phyloP scores from a whole-genome alignment of 768 basidiomycete species.

The Leccinum barrowsii region DNA sequence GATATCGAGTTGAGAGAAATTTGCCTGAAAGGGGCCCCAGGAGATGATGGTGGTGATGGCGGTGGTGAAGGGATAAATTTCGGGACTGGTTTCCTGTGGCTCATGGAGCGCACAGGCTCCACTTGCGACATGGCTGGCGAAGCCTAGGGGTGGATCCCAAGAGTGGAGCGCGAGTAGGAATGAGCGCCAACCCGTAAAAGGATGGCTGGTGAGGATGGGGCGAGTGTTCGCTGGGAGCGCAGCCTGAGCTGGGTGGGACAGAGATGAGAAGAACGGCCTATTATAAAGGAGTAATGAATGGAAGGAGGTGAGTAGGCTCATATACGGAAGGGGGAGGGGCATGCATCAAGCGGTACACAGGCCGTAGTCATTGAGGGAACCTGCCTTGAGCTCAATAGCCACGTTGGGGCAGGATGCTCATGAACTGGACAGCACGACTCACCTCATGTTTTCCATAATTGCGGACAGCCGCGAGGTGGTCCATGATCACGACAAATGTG shows the following conservation, averaged over 20 bases:
- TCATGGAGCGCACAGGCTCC: conserved; percentile 41
- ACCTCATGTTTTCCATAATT: conserved; percentile 38
- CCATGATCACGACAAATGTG: conserved; percentile 32
- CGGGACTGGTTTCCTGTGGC: conserved; percentile 71
- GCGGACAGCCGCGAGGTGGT: conserved; percentile 32
- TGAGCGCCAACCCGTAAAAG: conserved; percentile 9
- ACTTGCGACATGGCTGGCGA: conserved; percentile 23
- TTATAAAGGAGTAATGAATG: conserved; percentile 30
- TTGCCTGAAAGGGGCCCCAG: conserved; percentile 32
- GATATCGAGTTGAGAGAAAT: conserved; percentile 29
- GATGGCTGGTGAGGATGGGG: conserved; percentile 13
- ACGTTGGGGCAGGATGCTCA: conserved; percentile 33
- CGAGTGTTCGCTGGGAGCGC: conserved; percentile 17
- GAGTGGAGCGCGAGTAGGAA: conserved; percentile 3
- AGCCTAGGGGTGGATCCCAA: conserved; percentile 5
- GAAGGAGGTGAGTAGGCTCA: conserved; percentile 25
- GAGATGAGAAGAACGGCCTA: conserved; percentile 27
- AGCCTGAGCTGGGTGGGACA: conserved; percentile 19
- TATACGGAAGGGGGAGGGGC: conserved; percentile 27
- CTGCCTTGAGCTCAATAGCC: conserved; percentile 34
- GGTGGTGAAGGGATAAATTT: conserved; percentile 64
- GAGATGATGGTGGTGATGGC: conserved; percentile 34
- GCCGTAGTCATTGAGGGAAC: conserved; percentile 30
- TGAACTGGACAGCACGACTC: conserved; percentile 31
- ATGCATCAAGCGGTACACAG: conserved; percentile 32